Evolutionary conservation across 2,329 filamentous ascomycete genomes (phyloP).

Genomic region (Colletotrichum sp.): DNA sequence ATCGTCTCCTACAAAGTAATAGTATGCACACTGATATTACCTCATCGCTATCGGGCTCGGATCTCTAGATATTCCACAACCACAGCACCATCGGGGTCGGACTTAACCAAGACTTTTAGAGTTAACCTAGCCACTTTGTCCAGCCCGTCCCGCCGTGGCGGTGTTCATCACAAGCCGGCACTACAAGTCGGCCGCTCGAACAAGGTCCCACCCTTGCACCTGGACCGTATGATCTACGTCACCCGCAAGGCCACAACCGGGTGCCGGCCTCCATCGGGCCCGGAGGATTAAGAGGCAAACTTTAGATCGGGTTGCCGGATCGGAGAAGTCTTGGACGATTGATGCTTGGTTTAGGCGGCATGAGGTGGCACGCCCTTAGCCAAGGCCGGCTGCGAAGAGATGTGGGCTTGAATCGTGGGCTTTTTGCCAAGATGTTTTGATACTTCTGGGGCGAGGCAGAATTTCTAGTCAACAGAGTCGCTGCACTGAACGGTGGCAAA

Average conservation of each 20-base stretch:
- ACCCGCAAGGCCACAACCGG: background rate
- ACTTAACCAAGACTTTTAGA: background rate
- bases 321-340: background rate
- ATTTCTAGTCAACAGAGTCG: rapidly evolving
- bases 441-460: background rate
- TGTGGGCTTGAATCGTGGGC: background rate
- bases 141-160: background rate
- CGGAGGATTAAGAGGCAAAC: background rate
- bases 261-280: background rate
- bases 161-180: background rate
- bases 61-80: background rate
- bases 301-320: background rate
- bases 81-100: background rate
- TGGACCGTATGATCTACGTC: background rate
- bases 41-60: background rate
- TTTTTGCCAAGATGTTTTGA: background rate
- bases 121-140: background rate
- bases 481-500: background rate
- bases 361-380: background rate
- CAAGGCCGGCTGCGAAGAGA: background rate
- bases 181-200: rapidly evolving
- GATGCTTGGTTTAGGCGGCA: background rate
- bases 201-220: background rate
- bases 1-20: background rate
- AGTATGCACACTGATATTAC: background rate